Evolutionary conservation across 2,329 filamentous ascomycete genomes (phyloP).

Genomic region (Hawksworthiomyces lignivorus): DNA sequence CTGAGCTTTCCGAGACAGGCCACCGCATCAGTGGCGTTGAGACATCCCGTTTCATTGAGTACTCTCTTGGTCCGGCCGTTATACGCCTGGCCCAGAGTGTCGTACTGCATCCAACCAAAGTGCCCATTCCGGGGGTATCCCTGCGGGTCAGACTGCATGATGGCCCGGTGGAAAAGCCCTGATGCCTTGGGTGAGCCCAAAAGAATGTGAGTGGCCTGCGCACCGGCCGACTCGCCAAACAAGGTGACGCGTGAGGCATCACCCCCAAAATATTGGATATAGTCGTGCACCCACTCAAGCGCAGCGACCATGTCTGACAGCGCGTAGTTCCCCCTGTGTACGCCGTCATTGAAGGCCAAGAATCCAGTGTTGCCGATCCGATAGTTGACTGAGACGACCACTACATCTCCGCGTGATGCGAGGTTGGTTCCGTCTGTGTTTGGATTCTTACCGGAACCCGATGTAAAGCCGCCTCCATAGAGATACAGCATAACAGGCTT

Average conservation of each 20-base stretch:
- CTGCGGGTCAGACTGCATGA: slow-evolving; percentile 22
- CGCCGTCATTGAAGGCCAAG: slow-evolving; percentile 23
- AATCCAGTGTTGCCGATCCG: slow-evolving; percentile 23
- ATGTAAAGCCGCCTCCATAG: slow-evolving; percentile 34
- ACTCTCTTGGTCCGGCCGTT: slow-evolving; percentile 16
- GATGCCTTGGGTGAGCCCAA: slow-evolving; percentile 20
- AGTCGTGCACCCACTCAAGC: slow-evolving; percentile 30
- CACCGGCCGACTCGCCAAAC: slow-evolving; percentile 29
- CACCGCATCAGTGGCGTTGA: slow-evolving; percentile 16
- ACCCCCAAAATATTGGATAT: slow-evolving; percentile 26
- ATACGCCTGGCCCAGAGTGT: slow-evolving; percentile 17
- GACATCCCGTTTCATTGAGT: slow-evolving; percentile 19
- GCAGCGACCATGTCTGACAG: slow-evolving; percentile 32
- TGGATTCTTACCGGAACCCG: slow-evolving; percentile 33
- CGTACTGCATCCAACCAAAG: slow-evolving; percentile 16
- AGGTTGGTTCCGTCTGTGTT: slow-evolving; percentile 38
- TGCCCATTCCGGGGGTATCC: slow-evolving; percentile 16
- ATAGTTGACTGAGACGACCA: slow-evolving; percentile 36
- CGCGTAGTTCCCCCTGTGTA: slow-evolving; percentile 33
- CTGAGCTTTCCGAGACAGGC: slow-evolving; percentile 20
- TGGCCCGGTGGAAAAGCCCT: slow-evolving; percentile 23
- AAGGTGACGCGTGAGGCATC: slow-evolving; percentile 28
- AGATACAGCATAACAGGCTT: slow-evolving; percentile 41
- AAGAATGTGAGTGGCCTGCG: slow-evolving; percentile 18
- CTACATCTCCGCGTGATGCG: slow-evolving; percentile 36